Evolutionary conservation across 116 monocot species (phyloP).

Genomic region (Zostera marina): DNA sequence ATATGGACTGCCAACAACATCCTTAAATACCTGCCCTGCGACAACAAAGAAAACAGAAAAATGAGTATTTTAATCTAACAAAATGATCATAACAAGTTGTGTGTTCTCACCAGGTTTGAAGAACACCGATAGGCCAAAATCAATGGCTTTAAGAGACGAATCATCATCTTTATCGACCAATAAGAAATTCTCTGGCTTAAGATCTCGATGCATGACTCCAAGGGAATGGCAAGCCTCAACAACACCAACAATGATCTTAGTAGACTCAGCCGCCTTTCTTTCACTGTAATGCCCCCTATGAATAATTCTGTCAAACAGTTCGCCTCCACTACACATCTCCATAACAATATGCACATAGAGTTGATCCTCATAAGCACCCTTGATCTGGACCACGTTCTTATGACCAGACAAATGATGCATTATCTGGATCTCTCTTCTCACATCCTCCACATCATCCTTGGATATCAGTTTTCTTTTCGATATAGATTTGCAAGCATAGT

Average conservation of each 20-base stretch:
- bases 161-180: constrained; percentile 44
- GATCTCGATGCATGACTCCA: constrained; percentile 56
- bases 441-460: constrained; percentile 56
- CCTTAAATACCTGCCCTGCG: constrained; percentile 53
- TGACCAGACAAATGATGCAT: constrained; percentile 66
- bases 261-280: constrained; percentile 46
- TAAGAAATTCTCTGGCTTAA: constrained; percentile 72
- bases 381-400: constrained; percentile 39
- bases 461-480: constrained; percentile 48
- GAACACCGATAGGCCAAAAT: constrained; percentile 66
- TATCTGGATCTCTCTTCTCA: constrained; percentile 57
- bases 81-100: not conserved
- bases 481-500: constrained; percentile 71
- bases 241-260: constrained; percentile 38
- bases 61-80: not conserved
- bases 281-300: constrained; percentile 54
- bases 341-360: constrained; percentile 58
- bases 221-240: constrained; percentile 63
- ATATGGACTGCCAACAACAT: constrained; percentile 88
- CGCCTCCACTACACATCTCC: constrained; percentile 58
- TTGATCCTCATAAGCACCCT: constrained; percentile 48
- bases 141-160: constrained; percentile 52
- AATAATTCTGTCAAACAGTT: constrained; percentile 55
- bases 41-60: constrained; percentile 1
- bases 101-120: constrained; percentile 47